These are phyloP conservation scores for Colletotrichum abscissum DNA, from an alignment of 2,329 filamentous ascomycete species.

Conservation along the genomic window DNA sequence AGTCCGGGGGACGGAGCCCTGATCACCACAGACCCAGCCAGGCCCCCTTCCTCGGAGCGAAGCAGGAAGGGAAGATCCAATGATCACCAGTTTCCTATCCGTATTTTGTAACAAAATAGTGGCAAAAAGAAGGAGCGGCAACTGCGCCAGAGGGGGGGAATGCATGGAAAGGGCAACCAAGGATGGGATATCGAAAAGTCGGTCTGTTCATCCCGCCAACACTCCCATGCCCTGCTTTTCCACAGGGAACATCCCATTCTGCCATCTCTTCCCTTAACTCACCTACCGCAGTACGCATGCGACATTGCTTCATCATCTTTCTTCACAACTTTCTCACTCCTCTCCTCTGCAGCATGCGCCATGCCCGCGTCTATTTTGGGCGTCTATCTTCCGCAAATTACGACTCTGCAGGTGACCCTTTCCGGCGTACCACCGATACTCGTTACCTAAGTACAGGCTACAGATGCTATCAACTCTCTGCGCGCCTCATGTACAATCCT, in stretches of 20 bases:
- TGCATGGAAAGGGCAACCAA: neutral
- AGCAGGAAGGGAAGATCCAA: neutral
- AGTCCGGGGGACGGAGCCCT: neutral
- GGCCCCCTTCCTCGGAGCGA: neutral
- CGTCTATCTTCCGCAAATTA: slow-evolving; percentile 30
- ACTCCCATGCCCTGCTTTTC: neutral
- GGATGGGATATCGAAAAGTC: slow-evolving; percentile 12
- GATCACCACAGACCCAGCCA: neutral
- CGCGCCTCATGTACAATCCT: neutral
- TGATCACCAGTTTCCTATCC: neutral
- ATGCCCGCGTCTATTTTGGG: slow-evolving; percentile 21
- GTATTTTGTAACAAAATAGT: neutral
- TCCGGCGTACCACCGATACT: neutral
- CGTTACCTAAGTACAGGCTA: neutral
- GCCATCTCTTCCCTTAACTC: neutral
- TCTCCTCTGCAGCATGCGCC: neutral
- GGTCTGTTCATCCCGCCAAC: slow-evolving; percentile 20
- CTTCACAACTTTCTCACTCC: neutral
- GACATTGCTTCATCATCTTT: neutral
- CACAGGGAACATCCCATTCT: slow-evolving; percentile 27
- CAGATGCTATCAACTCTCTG: neutral
- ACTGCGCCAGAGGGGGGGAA: neutral
- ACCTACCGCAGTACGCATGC: neutral
- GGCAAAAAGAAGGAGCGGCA: neutral
- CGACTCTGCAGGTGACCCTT: slow-evolving; percentile 21